Conservation (phyloP, 768 basidiomycete species). For the Rhodotorula kratochvilovae region DNA sequence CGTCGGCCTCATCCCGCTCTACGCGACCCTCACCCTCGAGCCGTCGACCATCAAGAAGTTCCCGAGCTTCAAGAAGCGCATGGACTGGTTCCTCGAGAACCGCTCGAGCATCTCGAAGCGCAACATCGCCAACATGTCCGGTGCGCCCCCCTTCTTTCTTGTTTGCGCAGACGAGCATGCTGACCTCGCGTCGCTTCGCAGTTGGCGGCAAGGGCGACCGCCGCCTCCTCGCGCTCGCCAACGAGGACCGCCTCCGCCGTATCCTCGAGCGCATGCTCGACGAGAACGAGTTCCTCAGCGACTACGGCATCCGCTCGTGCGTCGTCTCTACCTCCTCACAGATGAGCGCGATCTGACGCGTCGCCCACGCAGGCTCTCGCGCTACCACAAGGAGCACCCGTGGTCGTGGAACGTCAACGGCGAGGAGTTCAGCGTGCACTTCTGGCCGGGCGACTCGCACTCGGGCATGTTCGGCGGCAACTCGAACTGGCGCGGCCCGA, state of each 20-base stretch:
- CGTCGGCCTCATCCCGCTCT: constrained; percentile 95
- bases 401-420: constrained; percentile 95
- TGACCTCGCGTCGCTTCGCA: constrained; percentile 23
- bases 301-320: constrained; percentile 91
- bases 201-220: constrained; percentile 75
- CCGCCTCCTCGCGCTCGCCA: constrained; percentile 78
- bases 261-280: constrained; percentile 96
- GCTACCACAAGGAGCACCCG: constrained; percentile 81
- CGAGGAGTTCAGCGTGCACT: constrained; percentile 81
- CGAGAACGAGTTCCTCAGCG: constrained; percentile 92
- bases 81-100: constrained; percentile 98
- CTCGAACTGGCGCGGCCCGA: constrained; percentile 53
- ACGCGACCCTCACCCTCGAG: constrained; percentile 89
- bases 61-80: constrained; percentile 95
- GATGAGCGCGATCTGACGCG: too few relatives aligned
- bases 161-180: neutral
- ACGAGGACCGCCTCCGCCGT: constrained; percentile 78
- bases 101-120: constrained; percentile 77
- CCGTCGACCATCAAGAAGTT: constrained; percentile 81
- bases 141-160: constrained; percentile 49
- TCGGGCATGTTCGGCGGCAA: constrained; percentile 92
- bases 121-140: constrained; percentile 95
- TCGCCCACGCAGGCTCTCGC: constrained; percentile 62
- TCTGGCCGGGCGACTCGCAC: constrained; percentile 96
- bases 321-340: constrained; percentile 46